Base-by-base conservation (phyloP, 1,284 basidiomycete species). In the Apiotrichum gamsii region DNA sequence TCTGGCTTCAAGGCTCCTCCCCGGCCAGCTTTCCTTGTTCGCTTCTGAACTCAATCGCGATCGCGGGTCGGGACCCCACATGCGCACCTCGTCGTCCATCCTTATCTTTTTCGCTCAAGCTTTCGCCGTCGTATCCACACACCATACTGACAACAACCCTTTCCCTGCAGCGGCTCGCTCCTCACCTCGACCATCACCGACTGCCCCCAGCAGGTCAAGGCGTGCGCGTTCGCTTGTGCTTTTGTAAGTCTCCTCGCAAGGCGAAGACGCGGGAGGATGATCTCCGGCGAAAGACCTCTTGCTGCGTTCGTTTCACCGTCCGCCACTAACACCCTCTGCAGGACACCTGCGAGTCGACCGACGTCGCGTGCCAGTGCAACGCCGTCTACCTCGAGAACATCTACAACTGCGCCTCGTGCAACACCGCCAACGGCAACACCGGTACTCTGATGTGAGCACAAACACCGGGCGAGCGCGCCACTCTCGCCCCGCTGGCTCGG, bases 361-460 rank as follows among this genome's bases (percentile, higher is more conserved):
- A 72, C 57, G 45, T 70, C 35, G 51, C 51, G 29, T 72, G 70
- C 54, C 67, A 70, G 56, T 72, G 70, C 56, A 43, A 54, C 57
- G 58, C 41, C 8, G 24, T 45, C 9, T 70, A 72, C 64, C 63
- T 71, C 49, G 49, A 54, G 37, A 66, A 63, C 63, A 69, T 72
- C 53, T 72, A 54, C 66, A 69, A 69, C 66, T 72, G 65, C 51
- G 68, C 59, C 16, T 61, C 61, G n/a, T 72, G 70, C 59, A 72
- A 72, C 64, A 65, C 67, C 19, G 64, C 60, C 55, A 71, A 70
- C 61, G 49, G 48, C 50, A 70, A 70, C 62, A 43, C 58, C 28
- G 57, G 65, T 18, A 72, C 69, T 30, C 49, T 51, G 20, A 31
- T 69, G 42, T 43, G 19, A 36, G 42, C 30, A 4, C 3, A 8